Percentiles rank a stretch among this genome's conserved stretches.
phyloP scores from a whole-genome alignment of 805 yeast genomes.

The Candida morakotiae region DNA sequence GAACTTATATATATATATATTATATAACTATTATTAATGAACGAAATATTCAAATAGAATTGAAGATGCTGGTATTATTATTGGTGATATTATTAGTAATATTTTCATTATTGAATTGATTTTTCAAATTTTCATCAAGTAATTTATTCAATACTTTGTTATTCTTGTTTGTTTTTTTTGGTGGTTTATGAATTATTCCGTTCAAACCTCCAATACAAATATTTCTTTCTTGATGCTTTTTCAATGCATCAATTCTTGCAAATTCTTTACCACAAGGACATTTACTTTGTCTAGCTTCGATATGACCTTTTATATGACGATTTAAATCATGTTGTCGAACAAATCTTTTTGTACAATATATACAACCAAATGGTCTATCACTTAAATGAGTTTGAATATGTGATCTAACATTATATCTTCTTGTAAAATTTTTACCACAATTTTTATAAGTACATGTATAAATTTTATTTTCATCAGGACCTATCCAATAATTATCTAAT shows the following conservation, averaged over 20 bases:
- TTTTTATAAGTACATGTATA: constrained; percentile 71
- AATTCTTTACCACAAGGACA: constrained; percentile 96
- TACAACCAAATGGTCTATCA: constrained; percentile 88
- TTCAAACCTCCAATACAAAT: constrained; percentile 71
- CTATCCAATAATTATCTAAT: constrained; percentile 76
- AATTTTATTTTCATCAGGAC: constrained; percentile 68
- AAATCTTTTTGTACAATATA: constrained; percentile 74
- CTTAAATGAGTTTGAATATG: constrained; percentile 96
- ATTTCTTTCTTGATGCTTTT: constrained; percentile 72
- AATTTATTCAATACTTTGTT: too few species aligned
- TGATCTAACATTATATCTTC: constrained; percentile 88
- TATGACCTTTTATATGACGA: constrained; percentile 85
- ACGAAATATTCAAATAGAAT: too few species aligned
- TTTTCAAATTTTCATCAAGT: too few species aligned
- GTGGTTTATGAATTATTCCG: constrained; percentile 21
- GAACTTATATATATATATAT: not conserved
- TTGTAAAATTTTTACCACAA: constrained; percentile 80
- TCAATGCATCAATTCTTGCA: constrained; percentile 83
- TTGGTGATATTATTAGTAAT: too few species aligned
- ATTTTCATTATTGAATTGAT: too few species aligned
- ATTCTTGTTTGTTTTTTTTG: constrained; percentile 7
- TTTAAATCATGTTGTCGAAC: constrained; percentile 94
- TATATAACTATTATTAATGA: too few species aligned
- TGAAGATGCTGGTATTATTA: too few species aligned
- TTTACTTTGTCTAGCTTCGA: constrained; percentile 56